These are phyloP conservation scores for Oryza glaberrima DNA, from an alignment of 176 grass and related monocot genomes.

Conservation along the genomic window DNA sequence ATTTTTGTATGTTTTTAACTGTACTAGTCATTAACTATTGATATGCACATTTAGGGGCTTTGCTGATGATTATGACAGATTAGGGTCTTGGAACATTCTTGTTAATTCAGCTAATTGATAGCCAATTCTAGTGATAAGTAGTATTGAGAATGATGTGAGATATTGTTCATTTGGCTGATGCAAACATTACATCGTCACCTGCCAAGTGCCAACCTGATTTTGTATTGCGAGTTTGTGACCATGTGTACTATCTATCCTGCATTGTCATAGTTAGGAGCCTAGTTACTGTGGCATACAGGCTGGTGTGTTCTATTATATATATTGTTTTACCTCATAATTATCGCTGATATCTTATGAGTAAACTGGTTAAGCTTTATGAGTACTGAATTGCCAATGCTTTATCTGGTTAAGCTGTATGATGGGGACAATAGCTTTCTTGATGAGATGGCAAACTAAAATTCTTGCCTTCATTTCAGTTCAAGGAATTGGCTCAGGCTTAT, in stretches of 20 bases:
- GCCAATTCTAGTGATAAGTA: not conserved
- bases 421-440: not conserved
- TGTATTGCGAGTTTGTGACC: not conserved
- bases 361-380: not conserved
- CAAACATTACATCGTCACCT: not conserved
- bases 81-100: too few species aligned
- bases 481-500: conserved; percentile 91
- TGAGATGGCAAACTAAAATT: not conserved
- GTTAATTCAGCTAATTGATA: not conserved
- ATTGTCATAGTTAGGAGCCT: not conserved
- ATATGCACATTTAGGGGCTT: too few species aligned
- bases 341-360: too few species aligned
- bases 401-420: not conserved
- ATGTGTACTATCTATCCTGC: not conserved
- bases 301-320: not conserved
- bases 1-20: too few species aligned
- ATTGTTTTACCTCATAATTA: too few species aligned
- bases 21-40: too few species aligned
- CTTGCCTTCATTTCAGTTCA: conserved; percentile 57
- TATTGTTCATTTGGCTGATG: not conserved
- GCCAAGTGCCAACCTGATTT: not conserved
- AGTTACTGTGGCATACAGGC: not conserved
- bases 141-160: not conserved
- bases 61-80: too few species aligned
- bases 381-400: not conserved